Percentiles rank a stretch among this genome's conserved stretches.
phyloP scores from a whole-genome alignment of 2,329 filamentous ascomycete species.

The Aspergillus felis region DNA sequence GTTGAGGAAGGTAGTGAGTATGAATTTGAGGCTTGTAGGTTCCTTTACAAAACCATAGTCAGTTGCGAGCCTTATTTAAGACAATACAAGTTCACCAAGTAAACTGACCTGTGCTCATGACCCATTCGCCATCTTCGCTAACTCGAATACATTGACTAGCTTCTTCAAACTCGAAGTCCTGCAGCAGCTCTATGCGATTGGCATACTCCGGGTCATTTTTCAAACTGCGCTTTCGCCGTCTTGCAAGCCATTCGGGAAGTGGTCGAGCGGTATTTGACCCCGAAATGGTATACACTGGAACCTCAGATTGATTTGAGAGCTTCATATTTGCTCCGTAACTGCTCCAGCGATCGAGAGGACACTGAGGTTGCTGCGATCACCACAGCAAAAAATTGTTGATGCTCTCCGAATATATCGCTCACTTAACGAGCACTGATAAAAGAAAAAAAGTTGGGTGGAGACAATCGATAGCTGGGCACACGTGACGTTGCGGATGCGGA shows the following conservation, averaged over 20 bases:
- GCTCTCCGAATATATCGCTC: not conserved
- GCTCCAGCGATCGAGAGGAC: conserved; percentile 8
- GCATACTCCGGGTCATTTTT: conserved; percentile 92
- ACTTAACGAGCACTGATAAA: conserved; percentile 9
- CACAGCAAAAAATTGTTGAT: not conserved
- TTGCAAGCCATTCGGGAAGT: conserved; percentile 91
- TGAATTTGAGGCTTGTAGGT: conserved; percentile 82
- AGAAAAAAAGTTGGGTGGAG: conserved; percentile 21
- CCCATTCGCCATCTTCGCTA: conserved; percentile 94
- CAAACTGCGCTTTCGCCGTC: conserved; percentile 81
- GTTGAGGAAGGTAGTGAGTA: conserved; percentile 87
- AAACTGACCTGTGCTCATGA: conserved; percentile 79
- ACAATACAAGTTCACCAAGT: not conserved
- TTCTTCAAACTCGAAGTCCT: conserved; percentile 97
- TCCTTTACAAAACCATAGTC: conserved; percentile 35
- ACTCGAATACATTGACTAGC: conserved; percentile 85
- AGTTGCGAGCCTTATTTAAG: conserved; percentile 7
- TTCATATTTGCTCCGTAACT: conserved; percentile 38
- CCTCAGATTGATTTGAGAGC: conserved; percentile 64
- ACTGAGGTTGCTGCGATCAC: not conserved
- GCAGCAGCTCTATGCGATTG: conserved; percentile 87
- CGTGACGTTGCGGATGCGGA: conserved; percentile 23
- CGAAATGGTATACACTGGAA: conserved; percentile 92
- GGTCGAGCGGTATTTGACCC: conserved; percentile 83
- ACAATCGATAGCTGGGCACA: conserved; percentile 26